These are phyloP conservation scores for Kluyveromyces siamensis DNA, from an alignment of 805 yeast genomes.

Conservation along the genomic window DNA sequence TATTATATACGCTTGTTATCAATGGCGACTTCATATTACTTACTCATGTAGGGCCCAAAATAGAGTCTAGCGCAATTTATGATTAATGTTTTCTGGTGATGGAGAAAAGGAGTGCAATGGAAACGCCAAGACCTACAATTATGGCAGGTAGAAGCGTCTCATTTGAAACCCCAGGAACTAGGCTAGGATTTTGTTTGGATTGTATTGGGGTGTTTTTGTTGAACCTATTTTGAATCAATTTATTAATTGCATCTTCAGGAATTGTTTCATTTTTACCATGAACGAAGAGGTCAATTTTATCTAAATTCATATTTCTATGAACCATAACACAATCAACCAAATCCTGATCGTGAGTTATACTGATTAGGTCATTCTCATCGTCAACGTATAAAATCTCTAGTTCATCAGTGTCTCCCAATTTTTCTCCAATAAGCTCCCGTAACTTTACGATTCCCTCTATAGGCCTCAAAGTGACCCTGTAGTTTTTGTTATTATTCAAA, in stretches of 20 bases:
- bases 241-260: conserved; percentile 18
- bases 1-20: no score
- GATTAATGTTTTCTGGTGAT: conserved; percentile 34
- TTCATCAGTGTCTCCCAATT: conserved; percentile 25
- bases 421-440: conserved; percentile 29
- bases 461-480: conserved; percentile 54
- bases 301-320: conserved; percentile 37
- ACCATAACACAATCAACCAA: conserved; percentile 62
- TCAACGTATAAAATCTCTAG: conserved; percentile 72
- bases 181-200: conserved; percentile 3
- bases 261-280: conserved; percentile 53
- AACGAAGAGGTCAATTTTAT: conserved; percentile 62
- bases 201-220: conserved; percentile 7
- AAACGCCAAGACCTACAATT: conserved; percentile 48
- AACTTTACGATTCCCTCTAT: conserved; percentile 45
- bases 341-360: conserved; percentile 67
- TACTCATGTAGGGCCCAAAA: no score
- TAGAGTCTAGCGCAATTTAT: not conserved
- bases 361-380: conserved; percentile 76
- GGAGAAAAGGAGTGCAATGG: conserved; percentile 47
- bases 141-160: conserved; percentile 58
- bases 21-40: no score
- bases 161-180: conserved; percentile 49
- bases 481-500: conserved; percentile 53
- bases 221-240: conserved; percentile 9